Conservation (phyloP, 2,329 filamentous ascomycete genomes). For the Pseudogymnoascus sp. region DNA sequence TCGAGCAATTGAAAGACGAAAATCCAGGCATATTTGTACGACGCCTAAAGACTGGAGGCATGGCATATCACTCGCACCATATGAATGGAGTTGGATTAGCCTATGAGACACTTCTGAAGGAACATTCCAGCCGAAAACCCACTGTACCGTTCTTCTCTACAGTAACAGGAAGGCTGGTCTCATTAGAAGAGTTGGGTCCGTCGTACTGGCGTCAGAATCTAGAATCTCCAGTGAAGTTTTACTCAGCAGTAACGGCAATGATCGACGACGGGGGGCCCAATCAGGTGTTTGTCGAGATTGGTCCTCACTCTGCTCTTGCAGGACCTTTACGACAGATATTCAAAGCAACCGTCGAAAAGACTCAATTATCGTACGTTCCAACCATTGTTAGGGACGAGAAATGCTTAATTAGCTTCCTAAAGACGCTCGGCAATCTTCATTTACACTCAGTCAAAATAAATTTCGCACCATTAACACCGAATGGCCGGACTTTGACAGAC, state of each 20-base stretch:
- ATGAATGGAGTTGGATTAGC: conserved; percentile 26
- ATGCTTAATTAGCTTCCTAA: conserved; percentile 15
- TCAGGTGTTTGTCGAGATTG: conserved; percentile 14
- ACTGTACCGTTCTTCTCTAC: conserved; percentile 2
- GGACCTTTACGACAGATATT: conserved; percentile 28
- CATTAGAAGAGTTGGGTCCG: conserved; percentile 5
- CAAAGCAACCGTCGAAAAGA: background rate
- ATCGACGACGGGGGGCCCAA: background rate
- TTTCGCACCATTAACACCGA: background rate
- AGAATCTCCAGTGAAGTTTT: conserved; percentile 36
- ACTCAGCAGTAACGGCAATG: conserved; percentile 19
- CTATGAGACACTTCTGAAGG: conserved; percentile 16
- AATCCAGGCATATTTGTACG: conserved; percentile 17
- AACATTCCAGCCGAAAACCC: background rate
- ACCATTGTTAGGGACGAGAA: conserved; percentile 15
- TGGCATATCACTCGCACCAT: conserved; percentile 29
- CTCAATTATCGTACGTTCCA: conserved; percentile 13
- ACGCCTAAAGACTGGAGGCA: conserved; percentile 18
- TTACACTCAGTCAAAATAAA: conserved; percentile 11
- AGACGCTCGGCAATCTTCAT: conserved; percentile 15
- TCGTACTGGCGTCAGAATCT: conserved; percentile 41
- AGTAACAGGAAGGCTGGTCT: conserved; percentile 14
- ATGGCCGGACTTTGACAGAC: conserved; percentile 29
- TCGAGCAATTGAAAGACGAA: conserved; percentile 20
- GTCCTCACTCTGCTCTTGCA: conserved; percentile 32